Conservation (phyloP, 768 basidiomycete species). For the Cystofilobasidium macerans region DNA sequence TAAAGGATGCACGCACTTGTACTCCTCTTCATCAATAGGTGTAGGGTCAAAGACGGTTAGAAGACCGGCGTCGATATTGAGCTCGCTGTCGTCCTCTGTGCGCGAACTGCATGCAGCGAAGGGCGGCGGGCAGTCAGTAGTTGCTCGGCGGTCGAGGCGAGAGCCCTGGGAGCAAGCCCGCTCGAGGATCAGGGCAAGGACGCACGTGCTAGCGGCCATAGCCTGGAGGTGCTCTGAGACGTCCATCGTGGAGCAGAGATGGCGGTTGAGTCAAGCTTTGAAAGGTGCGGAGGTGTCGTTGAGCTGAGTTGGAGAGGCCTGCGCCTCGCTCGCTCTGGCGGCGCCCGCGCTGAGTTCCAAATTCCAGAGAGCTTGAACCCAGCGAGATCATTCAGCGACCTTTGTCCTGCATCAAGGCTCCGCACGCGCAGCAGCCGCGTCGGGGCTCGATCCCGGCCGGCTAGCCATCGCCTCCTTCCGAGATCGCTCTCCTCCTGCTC, state of each 20-base stretch:
- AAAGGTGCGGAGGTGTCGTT: background rate
- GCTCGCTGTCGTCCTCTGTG: slow-evolving; percentile 63
- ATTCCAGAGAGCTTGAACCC: too few relatives aligned
- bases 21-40: slow-evolving; percentile 70
- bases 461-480: too few relatives aligned
- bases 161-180: too few relatives aligned
- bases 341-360: too few relatives aligned
- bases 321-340: too few relatives aligned
- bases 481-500: background rate
- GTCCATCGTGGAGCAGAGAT: slow-evolving; percentile 68
- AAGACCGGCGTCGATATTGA: slow-evolving; percentile 70
- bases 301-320: too few relatives aligned
- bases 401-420: too few relatives aligned
- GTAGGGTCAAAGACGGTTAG: slow-evolving; percentile 79
- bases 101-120: slow-evolving; percentile 44
- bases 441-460: too few relatives aligned
- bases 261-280: too few relatives aligned
- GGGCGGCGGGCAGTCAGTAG: background rate
- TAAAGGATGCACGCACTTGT: slow-evolving; percentile 49
- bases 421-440: too few relatives aligned
- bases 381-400: too few relatives aligned
- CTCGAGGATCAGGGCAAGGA: too few relatives aligned
- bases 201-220: slow-evolving; percentile 62
- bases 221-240: slow-evolving; percentile 67
- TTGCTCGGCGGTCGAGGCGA: background rate